Conservation (phyloP, 257 asterid genomes). For the Ajuga chamaepitys region DNA sequence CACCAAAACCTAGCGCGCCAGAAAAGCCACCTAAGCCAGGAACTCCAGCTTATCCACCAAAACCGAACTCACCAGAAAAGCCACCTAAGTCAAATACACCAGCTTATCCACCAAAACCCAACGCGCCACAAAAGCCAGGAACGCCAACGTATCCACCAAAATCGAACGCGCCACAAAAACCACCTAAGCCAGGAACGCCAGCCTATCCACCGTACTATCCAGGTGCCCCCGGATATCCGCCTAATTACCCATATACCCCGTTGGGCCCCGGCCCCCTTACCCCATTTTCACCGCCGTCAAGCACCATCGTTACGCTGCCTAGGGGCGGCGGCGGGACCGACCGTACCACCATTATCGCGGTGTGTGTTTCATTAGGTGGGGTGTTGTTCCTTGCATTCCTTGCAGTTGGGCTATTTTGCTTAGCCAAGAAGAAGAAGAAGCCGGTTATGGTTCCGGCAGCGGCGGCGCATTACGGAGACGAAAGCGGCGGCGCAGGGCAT, state of each 20-base stretch:
- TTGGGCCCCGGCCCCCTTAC: conserved; percentile 18
- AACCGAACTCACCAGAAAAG: neutral
- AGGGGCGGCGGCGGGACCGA: conserved; percentile 15
- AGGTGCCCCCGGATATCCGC: no score
- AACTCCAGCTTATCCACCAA: conserved; percentile 12
- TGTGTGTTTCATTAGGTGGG: conserved; percentile 60
- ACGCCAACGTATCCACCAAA: conserved; percentile 9
- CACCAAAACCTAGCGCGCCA: conserved; percentile 22
- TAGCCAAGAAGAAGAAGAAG: conserved; percentile 67
- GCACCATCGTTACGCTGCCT: conserved; percentile 23
- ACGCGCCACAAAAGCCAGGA: neutral
- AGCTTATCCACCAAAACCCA: conserved; percentile 4
- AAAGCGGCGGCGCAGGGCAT: conserved; percentile 11
- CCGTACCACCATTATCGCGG: conserved; percentile 54
- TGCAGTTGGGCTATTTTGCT: conserved; percentile 52
- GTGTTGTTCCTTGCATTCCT: conserved; percentile 60
- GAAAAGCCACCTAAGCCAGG: neutral
- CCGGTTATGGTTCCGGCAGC: conserved; percentile 42
- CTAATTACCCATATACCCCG: conserved; percentile 27
- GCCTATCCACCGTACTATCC: conserved; percentile 5
- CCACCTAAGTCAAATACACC: conserved; percentile 11
- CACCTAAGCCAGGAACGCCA: conserved; percentile 5
- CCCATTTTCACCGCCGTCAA: conserved; percentile 27
- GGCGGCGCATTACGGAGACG: conserved; percentile 23
- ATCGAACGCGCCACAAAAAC: neutral